Conservation (phyloP, 345 rosid species). For the Hibiscus tridactylites region DNA sequence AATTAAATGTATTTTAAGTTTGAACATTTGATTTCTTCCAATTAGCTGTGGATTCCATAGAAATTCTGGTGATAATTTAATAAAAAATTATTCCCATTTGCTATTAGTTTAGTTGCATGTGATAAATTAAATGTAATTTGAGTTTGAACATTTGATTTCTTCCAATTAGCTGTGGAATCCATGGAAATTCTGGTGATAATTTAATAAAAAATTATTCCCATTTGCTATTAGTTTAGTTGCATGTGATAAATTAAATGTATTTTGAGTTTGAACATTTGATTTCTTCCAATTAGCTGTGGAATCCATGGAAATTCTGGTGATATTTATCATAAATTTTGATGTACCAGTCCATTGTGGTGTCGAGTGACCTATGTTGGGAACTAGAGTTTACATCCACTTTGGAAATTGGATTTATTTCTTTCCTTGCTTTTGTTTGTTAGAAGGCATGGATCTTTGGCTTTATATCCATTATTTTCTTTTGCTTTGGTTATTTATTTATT, state of each 20-base stretch:
- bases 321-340: background rate
- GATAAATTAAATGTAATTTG: too few species aligned
- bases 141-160: too few species aligned
- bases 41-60: too few species aligned
- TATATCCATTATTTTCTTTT: slow-evolving; percentile 1
- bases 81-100: background rate
- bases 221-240: slow-evolving; percentile 1
- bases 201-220: background rate
- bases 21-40: too few species aligned
- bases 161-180: too few species aligned
- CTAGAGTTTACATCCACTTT: background rate
- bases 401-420: background rate
- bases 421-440: background rate
- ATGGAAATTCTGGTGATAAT: too few species aligned
- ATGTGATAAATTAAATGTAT: background rate
- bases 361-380: background rate
- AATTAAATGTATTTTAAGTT: too few species aligned
- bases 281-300: background rate
- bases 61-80: background rate
- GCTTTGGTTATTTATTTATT: background rate
- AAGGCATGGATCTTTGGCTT: background rate
- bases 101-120: slow-evolving; percentile 2
- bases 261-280: background rate
- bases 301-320: background rate
- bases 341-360: background rate